phyloP scores from a whole-genome alignment of 306 rosid genomes.

The Notholithocarpus densiflorus region DNA sequence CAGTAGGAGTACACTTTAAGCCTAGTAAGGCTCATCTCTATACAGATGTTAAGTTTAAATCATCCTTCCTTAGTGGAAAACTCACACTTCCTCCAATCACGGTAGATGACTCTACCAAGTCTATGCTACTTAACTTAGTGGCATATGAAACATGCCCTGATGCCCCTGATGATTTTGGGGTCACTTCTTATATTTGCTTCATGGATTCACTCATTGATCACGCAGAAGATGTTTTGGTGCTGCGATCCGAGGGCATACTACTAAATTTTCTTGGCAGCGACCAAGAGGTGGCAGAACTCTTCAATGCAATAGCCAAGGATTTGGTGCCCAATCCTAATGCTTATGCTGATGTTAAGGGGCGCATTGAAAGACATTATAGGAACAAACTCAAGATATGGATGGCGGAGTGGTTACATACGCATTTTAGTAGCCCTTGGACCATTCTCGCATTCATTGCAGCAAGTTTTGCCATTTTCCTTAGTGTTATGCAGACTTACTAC shows the following conservation, averaged over 20 bases:
- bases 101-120: constrained; percentile 4
- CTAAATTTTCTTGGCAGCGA: constrained; percentile 1
- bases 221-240: neutral
- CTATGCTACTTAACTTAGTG: neutral
- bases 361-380: neutral
- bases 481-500: neutral
- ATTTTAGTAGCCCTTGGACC: constrained; percentile 14
- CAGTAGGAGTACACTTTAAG: neutral
- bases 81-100: constrained; percentile 11
- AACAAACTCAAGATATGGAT: neutral
- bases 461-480: neutral
- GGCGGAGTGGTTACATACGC: neutral
- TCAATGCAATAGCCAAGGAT: neutral
- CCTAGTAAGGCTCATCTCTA: neutral
- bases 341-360: neutral
- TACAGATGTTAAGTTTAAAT: neutral
- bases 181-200: constrained; percentile 13
- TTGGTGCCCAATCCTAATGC: neutral
- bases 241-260: neutral
- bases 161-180: neutral
- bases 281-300: neutral
- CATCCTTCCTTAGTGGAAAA: neutral
- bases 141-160: constrained; percentile 19
- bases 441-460: neutral
- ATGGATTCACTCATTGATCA: constrained; percentile 13